Percentiles rank a stretch among this genome's conserved stretches.
Evolutionary conservation across 768 basidiomycete genomes (phyloP).

Genomic region (Cystobasidiopsis lactophilus): DNA sequence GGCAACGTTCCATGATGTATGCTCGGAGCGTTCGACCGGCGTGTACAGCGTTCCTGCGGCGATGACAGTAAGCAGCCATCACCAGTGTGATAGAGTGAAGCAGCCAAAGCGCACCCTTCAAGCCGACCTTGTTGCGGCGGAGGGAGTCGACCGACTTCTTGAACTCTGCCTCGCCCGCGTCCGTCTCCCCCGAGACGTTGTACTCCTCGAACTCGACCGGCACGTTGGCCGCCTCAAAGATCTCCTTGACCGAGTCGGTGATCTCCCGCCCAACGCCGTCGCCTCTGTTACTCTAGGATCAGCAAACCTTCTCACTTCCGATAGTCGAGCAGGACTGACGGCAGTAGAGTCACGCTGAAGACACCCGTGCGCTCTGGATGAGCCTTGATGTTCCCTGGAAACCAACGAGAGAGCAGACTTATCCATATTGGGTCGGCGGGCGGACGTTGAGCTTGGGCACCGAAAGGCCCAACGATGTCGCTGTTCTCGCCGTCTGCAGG

Average conservation of each 20-base stretch:
- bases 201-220: constrained; percentile 91
- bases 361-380: not conserved
- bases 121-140: constrained; percentile 88
- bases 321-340: no score
- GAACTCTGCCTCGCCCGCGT: constrained; percentile 81
- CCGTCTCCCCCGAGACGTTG: constrained; percentile 88
- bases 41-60: constrained; percentile 83
- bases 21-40: constrained; percentile 81
- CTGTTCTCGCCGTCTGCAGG: no score
- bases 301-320: no score
- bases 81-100: not conserved
- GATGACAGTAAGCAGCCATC: not conserved
- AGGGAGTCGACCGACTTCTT: constrained; percentile 94
- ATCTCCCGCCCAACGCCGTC: constrained; percentile 96
- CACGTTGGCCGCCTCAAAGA: constrained; percentile 89
- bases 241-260: constrained; percentile 94
- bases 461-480: no score
- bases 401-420: no score
- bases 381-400: no score
- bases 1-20: constrained; percentile 99
- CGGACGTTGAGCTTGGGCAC: no score
- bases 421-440: no score
- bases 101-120: constrained; percentile 49
- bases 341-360: not conserved
- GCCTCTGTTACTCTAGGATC: no score